Conservation (phyloP, 1,284 basidiomycete species). For the Puccinia triticina region DNA sequence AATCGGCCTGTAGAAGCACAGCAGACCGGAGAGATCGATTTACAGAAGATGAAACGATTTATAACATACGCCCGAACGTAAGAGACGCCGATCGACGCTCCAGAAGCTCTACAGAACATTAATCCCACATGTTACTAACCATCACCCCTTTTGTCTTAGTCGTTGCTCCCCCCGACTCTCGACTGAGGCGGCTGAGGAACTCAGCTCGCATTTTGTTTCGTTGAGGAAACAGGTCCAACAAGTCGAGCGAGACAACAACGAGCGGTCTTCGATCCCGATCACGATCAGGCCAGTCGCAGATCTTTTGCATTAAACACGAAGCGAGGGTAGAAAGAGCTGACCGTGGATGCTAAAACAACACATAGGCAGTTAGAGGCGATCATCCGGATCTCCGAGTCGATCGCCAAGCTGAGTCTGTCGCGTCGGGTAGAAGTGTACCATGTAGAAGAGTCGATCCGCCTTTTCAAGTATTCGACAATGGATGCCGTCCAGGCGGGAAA, state of each 20-base stretch:
- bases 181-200: conserved; percentile 89
- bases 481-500: conserved; percentile 93
- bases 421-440: conserved; percentile 86
- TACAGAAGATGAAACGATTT: conserved; percentile 98
- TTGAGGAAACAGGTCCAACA: conserved; percentile 93
- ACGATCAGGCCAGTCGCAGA: conserved; percentile 77
- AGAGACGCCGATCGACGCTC: conserved; percentile 55
- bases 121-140: neutral
- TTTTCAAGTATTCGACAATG: conserved; percentile 99
- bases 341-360: neutral
- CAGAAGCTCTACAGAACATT: neutral
- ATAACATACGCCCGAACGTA: conserved; percentile 93
- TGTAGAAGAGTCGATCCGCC: conserved; percentile 94
- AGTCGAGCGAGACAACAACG: conserved; percentile 95
- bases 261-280: conserved; percentile 96
- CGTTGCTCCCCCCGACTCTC: conserved; percentile 95
- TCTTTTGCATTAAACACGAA: neutral
- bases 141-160: conserved; percentile 62
- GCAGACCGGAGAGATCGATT: conserved; percentile 84
- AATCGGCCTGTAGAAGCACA: conserved; percentile 74
- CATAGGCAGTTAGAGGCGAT: conserved; percentile 95
- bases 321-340: neutral
- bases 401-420: conserved; percentile 90
- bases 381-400: conserved; percentile 94
- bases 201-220: conserved; percentile 94